Base-by-base conservation (phyloP, 208 protist species). In the Trypanosomatidae sp. region DNA sequence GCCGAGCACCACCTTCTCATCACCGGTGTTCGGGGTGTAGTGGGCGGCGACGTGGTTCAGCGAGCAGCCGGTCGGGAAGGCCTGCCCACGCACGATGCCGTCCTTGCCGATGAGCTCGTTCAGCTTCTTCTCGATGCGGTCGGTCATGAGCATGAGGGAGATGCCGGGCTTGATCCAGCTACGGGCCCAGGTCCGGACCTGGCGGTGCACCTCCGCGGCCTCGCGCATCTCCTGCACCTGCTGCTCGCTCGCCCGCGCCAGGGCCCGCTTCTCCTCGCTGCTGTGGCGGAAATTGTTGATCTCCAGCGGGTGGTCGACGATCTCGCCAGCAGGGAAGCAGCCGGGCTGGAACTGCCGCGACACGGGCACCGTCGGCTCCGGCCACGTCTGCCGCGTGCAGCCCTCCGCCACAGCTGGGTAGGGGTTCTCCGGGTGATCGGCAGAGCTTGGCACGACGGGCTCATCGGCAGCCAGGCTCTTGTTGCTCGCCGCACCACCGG, bases 11-110 rank as follows among this genome's bases (percentile, higher is more conserved):
- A 94, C 93, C 60, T 98, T 95, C 64, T 88, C 86, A 69, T 99
- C 98, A 12, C 96, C 97, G 8, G 90, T 86, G 76, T 99, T 99
- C 39, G 98, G 99, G 2, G 98, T 99, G 73, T 95, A 99, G 87
- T 99, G 99, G 1, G 99, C 99, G 39, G 99, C 99, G 44, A 93
- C 87, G 77, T 99, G 80, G 84, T 99, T 99, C 28, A 99, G 74
- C 13, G 97, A 99, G 84, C 84, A 95, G 33, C 94, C 92, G 0
- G 95, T 98, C 44, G 96, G 96, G 71, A 98, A 99, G 7, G 90
- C 95, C 77, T 98, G 91, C 33, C 98, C 95, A 25, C 91, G 82
- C 46, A 89, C 56, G 46, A 98, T 76, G 55, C 92, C 95, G 66
- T 99, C 89, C 47, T 89, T 98, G 59, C 90, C 90, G 62, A 98